Conservation (phyloP, 2,329 filamentous ascomycete genomes). For the Beauveria australis region DNA sequence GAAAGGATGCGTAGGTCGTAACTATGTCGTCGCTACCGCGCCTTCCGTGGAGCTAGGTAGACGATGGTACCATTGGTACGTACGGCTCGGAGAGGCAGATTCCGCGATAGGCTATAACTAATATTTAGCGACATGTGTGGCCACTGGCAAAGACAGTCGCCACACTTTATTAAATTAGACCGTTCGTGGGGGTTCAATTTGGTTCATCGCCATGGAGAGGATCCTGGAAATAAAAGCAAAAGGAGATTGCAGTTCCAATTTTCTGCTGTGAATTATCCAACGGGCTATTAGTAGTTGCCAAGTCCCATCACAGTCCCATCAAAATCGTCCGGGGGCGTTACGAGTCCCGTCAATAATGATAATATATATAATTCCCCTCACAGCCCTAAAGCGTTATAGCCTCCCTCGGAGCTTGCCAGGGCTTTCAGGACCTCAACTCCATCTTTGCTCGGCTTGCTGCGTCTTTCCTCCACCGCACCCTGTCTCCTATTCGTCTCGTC, state of each 20-base stretch:
- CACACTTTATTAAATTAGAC: neutral
- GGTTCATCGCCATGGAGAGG: neutral
- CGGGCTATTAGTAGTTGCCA: neutral
- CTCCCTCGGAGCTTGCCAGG: slow-evolving; percentile 17
- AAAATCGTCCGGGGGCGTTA: neutral
- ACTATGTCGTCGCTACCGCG: neutral
- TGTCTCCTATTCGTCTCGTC: neutral
- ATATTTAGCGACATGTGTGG: too few species aligned
- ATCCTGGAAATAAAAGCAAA: neutral
- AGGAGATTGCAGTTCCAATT: neutral
- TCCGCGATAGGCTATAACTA: too few species aligned
- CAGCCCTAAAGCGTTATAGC: slow-evolving; percentile 27
- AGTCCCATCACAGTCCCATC: neutral
- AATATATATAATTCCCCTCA: slow-evolving; percentile 13
- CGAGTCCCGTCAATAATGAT: neutral
- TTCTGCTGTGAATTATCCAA: neutral
- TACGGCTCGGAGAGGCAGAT: too few species aligned
- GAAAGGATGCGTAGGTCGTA: neutral
- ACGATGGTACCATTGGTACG: too few species aligned
- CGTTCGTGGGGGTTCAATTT: neutral
- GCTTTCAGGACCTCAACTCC: slow-evolving; percentile 9
- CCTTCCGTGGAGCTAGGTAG: too few species aligned
- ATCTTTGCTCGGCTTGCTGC: neutral
- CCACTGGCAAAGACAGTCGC: too few species aligned
- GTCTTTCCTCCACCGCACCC: neutral